Conservation (phyloP, 2,329 filamentous ascomycete species). For the Colletotrichum spaethianum region DNA sequence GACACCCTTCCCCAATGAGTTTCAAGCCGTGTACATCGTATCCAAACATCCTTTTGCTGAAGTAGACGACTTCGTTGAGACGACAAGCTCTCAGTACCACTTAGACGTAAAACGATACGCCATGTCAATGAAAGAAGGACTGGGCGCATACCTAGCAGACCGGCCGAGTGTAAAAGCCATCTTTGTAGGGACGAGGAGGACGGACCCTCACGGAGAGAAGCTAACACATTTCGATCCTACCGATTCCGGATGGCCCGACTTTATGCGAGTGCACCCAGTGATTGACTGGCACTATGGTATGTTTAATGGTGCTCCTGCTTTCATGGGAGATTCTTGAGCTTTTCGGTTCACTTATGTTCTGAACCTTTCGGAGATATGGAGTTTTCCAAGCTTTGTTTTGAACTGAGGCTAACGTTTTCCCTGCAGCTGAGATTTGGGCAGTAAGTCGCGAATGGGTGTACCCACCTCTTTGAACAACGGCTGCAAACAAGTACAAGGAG, state of each 20-base stretch:
- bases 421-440: conserved; percentile 85
- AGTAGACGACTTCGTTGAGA: conserved; percentile 86
- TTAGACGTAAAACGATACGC: conserved; percentile 83
- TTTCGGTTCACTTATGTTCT: neutral
- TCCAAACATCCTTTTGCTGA: conserved; percentile 86
- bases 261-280: conserved; percentile 94
- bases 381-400: neutral
- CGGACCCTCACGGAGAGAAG: conserved; percentile 88
- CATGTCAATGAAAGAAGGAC: conserved; percentile 84
- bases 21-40: conserved; percentile 92
- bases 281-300: conserved; percentile 93
- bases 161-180: conserved; percentile 79
- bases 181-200: conserved; percentile 89
- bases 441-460: conserved; percentile 66
- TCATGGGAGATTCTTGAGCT: neutral
- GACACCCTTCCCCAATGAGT: conserved; percentile 54
- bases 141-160: conserved; percentile 81
- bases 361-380: no score
- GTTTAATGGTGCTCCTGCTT: neutral
- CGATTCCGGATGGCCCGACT: conserved; percentile 89
- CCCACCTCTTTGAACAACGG: neutral
- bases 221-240: conserved; percentile 89
- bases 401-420: neutral
- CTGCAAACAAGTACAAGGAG: neutral
- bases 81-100: conserved; percentile 77